Base-by-base conservation (phyloP, 495 filamentous ascomycete species). In the Aspergillus carlsbadensis region DNA sequence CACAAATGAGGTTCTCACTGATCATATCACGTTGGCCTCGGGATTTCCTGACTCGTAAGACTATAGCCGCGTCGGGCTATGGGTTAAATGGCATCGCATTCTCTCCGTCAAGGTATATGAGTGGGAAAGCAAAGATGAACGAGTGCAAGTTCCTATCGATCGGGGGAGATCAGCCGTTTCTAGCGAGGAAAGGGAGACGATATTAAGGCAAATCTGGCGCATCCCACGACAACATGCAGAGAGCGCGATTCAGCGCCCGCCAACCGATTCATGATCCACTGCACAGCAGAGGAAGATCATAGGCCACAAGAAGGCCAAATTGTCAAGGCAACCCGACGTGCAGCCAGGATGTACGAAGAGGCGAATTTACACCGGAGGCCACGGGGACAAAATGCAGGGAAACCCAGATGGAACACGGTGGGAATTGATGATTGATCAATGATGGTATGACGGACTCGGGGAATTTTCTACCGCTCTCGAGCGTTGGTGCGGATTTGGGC, bases 291-390 rank as follows among this genome's bases (percentile, higher is more conserved):
- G 17, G 7, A 26, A 33, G 49, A 57, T 45, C 33, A 59, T 59
- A 61, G 55, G 58, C 54, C 56, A 57, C 33, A 53, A 51, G 39
- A n/a, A 42, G n/a, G 18, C 26, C 55, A 41, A 59, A 54, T 54
- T 22, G 48, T 57, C 35, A 49, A 46, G 40, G 42, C 58, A 59
- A 60, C 47, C 52, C 34, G 40, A 17, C 49, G 36, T 60, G 61
- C 55, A 64, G 46, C 45, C 26, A 18, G 26, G 39, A 59, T 51
- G 41, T 52, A 45, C 50, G 56, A 34, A 34, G 22, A 24, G 26
- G 45, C 15, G 34, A 54, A 36, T 49, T 46, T 43, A 43, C 56
- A 59, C 49, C 35, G 44, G 52, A 35, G 41, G 3, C 47, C 40
- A 34, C 56, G 17, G 52, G 41, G 47, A 37, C 47, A 48, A 58